Conservation (phyloP, 2,329 filamentous ascomycete genomes). For the Cladosporium sp. region DNA sequence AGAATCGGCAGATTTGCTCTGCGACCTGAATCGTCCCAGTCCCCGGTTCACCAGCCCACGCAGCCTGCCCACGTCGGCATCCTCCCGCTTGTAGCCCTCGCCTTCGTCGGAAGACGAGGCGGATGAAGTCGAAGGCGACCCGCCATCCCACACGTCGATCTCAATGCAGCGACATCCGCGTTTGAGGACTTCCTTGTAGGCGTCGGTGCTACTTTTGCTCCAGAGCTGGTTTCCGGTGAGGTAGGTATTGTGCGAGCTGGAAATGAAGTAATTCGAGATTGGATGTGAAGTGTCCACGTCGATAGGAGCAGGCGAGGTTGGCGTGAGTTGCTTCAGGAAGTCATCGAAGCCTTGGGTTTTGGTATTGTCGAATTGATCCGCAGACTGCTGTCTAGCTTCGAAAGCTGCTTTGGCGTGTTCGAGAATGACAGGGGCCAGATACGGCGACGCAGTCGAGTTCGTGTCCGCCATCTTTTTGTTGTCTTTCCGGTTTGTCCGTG, state of each 20-base stretch:
- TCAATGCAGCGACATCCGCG: slow-evolving; percentile 85
- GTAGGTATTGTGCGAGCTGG: slow-evolving; percentile 92
- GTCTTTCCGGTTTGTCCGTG: not conserved
- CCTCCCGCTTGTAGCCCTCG: slow-evolving; percentile 27
- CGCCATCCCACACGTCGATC: slow-evolving; percentile 90
- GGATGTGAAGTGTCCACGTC: slow-evolving; percentile 41
- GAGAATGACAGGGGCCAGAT: slow-evolving; percentile 15
- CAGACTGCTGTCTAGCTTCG: slow-evolving; percentile 14
- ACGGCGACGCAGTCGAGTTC: slow-evolving; percentile 14
- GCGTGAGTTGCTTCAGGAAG: slow-evolving; percentile 40
- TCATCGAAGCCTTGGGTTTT: slow-evolving; percentile 29
- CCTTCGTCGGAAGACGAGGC: slow-evolving; percentile 33
- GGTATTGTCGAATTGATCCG: not conserved
- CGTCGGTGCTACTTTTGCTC: slow-evolving; percentile 69
- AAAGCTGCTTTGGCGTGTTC: slow-evolving; percentile 24
- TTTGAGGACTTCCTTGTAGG: slow-evolving; percentile 66
- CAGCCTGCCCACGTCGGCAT: slow-evolving; percentile 31
- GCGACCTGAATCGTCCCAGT: slow-evolving; percentile 22
- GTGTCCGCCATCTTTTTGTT: slow-evolving; percentile 7
- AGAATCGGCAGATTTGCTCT: slow-evolving; percentile 14
- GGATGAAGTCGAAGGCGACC: slow-evolving; percentile 38
- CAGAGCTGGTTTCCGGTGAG: slow-evolving; percentile 79
- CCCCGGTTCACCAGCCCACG: slow-evolving; percentile 25
- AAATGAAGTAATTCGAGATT: slow-evolving; percentile 88
- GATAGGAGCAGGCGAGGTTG: slow-evolving; percentile 19